A percentile compares a stretch with the other conserved stretches of the same genome.
Conservation (phyloP, 1,284 basidiomycete genomes). For the Butyriboletus appendiculatus region DNA sequence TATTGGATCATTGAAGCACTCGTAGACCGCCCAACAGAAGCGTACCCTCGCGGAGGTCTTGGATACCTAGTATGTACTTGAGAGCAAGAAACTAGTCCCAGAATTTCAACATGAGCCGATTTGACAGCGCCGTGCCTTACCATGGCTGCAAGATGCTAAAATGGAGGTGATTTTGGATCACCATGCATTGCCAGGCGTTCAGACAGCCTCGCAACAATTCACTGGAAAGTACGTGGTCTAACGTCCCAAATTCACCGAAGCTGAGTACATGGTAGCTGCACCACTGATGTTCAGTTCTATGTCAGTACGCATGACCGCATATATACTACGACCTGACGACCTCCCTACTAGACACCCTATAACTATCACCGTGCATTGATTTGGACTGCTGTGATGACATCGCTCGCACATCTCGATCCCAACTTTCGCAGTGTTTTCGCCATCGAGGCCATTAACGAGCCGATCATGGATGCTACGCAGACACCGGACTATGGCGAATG, state of each 20-base stretch:
- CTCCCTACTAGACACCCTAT: constrained; percentile 48
- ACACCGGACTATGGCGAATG: constrained; percentile 72
- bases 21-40: constrained; percentile 61
- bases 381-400: constrained; percentile 79
- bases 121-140: constrained; percentile 57
- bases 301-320: constrained; percentile 35
- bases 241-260: constrained; percentile 3
- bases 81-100: not conserved
- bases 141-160: constrained; percentile 57
- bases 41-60: constrained; percentile 70
- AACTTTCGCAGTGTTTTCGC: constrained; percentile 65
- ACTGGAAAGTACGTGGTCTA: constrained; percentile 54
- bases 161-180: constrained; percentile 73
- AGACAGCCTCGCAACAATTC: constrained; percentile 59
- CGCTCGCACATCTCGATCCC: constrained; percentile 67
- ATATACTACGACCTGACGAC: constrained; percentile 2
- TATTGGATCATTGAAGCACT: constrained; percentile 79
- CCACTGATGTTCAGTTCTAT: constrained; percentile 70
- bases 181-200: constrained; percentile 75
- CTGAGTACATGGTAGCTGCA: constrained; percentile 48
- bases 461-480: constrained; percentile 61
- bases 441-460: constrained; percentile 77
- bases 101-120: not conserved
- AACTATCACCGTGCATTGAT: constrained; percentile 76
- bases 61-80: constrained; percentile 50